A percentile compares a stretch with the other conserved stretches of the same genome.
These are phyloP conservation scores for Tylopilus sp. DNA, from an alignment of 768 basidiomycete genomes.

Conservation along the genomic window DNA sequence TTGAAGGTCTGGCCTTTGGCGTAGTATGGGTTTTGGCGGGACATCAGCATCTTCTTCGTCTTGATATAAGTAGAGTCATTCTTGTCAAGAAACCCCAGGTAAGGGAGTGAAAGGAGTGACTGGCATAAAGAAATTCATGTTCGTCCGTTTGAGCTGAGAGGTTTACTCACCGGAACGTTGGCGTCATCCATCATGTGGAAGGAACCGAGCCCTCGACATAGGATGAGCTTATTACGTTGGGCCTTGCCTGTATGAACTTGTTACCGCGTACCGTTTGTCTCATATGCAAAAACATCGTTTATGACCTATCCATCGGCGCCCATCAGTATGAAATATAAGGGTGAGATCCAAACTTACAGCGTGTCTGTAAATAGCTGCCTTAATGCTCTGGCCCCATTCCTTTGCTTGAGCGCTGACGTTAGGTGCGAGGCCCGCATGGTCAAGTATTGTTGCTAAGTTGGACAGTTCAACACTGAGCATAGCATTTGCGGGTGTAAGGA, in stretches of 20 bases:
- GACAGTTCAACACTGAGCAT: slow-evolving; percentile 75
- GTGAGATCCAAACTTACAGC: slow-evolving; percentile 39
- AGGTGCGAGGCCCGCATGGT: slow-evolving; percentile 42
- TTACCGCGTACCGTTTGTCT: slow-evolving; percentile 55
- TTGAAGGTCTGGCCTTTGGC: slow-evolving; percentile 59
- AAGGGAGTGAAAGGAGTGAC: slow-evolving; percentile 77
- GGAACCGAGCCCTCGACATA: slow-evolving; percentile 53
- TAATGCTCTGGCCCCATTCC: slow-evolving; percentile 55
- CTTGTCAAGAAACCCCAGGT: slow-evolving; percentile 71
- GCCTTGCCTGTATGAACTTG: background rate
- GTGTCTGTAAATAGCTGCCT: slow-evolving; percentile 57
- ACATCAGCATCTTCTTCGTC: slow-evolving; percentile 63
- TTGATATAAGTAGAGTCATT: slow-evolving; percentile 54
- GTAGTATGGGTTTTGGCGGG: slow-evolving; percentile 67
- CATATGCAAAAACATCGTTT: slow-evolving; percentile 70
- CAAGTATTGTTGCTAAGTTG: slow-evolving; percentile 58
- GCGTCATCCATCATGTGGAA: slow-evolving; percentile 84
- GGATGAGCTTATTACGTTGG: background rate
- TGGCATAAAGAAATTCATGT: slow-evolving; percentile 21
- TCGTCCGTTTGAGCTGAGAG: background rate
- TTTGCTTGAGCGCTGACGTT: slow-evolving; percentile 53
- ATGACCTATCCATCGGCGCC: slow-evolving; percentile 42
- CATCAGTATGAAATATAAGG: background rate
- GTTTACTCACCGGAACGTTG: slow-evolving; percentile 65
- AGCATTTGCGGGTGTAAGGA: slow-evolving; percentile 75